Evolutionary conservation across 2,329 filamentous ascomycete genomes (phyloP), one percentile per base, ranked within the genome.

Genomic region (Simplicillium aogashimaense): DNA sequence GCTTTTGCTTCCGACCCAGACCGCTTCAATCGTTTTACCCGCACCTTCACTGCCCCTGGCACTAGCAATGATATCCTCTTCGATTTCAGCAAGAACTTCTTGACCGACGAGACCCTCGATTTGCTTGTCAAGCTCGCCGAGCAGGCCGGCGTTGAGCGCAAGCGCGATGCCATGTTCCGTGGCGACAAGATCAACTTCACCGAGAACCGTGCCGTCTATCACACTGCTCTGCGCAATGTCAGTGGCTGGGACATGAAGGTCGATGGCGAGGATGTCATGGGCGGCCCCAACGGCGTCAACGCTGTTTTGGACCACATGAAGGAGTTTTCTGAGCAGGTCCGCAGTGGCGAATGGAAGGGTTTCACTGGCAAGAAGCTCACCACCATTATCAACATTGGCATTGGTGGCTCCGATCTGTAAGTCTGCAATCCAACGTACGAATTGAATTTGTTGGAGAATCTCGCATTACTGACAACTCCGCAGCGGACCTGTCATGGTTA

Each of bases 131-230:
- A 94, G 70, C 80, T 98, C 20, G 92, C 92, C 47, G 82, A 89
- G 66, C 85, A 97, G 69, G 88, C 90, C 49, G 82, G 83, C 51
- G 66, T 98, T 31, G 89, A 95, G 72, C 77, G 94, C 72, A 86
- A 95, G 61, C 84, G 92, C 49, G 90, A 98, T 78, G 81, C 82
- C 58, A 95, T 98, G 89, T 98, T 98, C 67, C 81, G 80, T 43
- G 92, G 92, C 53, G 86, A 97, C 59, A 90, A 94, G 76, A 97
- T 98, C 74, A 98, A 98, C 78, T 95, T 95, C 70, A 98, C 92
- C 45, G 92, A 98, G 74, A 74, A 90, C 60, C 83, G 92, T 49
- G 92, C 92, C 50, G 92, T 98, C 50, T 94, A 94, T 72, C 92
- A 98, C 69, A 78, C 86, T 52, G 92, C 92, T 37, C 76, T 98